phyloP scores from a whole-genome alignment of 108 stramenopile genomes.

The Skeletonema costatum region DNA sequence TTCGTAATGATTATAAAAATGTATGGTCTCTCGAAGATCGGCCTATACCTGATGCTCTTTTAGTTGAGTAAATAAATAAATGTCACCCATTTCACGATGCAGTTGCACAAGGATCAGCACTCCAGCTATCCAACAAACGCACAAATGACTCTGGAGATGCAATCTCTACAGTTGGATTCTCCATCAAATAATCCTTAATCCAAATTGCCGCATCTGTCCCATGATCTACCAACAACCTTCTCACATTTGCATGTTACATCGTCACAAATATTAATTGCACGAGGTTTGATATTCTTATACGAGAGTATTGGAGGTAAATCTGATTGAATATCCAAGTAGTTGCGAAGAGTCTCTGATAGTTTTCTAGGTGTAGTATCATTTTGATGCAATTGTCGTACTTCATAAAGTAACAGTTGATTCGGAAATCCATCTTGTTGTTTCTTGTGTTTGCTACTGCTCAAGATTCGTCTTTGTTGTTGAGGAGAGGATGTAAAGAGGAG shows the following conservation, averaged over 20 bases:
- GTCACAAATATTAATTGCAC: slow-evolving; percentile 50
- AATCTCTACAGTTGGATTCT: slow-evolving; percentile 14
- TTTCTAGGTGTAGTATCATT: slow-evolving; percentile 28
- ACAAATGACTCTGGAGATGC: slow-evolving; percentile 19
- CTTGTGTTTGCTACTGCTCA: background rate
- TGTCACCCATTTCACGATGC: background rate
- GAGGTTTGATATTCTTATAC: slow-evolving; percentile 29
- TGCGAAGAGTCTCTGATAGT: slow-evolving; percentile 17
- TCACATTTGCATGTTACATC: slow-evolving; percentile 23
- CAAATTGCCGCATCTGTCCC: slow-evolving; percentile 43
- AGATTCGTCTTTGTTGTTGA: background rate
- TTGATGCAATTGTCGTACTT: slow-evolving; percentile 37
- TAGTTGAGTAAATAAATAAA: background rate
- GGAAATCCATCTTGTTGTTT: slow-evolving; percentile 2
- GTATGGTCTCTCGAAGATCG: background rate
- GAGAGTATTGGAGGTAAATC: slow-evolving; percentile 22
- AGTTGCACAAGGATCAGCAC: slow-evolving; percentile 22
- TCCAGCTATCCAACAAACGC: slow-evolving; percentile 34
- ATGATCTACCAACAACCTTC: slow-evolving; percentile 41
- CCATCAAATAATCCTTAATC: slow-evolving; percentile 40
- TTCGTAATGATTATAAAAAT: background rate
- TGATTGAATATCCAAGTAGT: slow-evolving; percentile 16
- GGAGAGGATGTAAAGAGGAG: background rate
- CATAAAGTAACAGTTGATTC: slow-evolving; percentile 53
- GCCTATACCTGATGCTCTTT: background rate